Base-by-base conservation (phyloP, 208 protist genomes). In the Herpetomonas tarakana region DNA sequence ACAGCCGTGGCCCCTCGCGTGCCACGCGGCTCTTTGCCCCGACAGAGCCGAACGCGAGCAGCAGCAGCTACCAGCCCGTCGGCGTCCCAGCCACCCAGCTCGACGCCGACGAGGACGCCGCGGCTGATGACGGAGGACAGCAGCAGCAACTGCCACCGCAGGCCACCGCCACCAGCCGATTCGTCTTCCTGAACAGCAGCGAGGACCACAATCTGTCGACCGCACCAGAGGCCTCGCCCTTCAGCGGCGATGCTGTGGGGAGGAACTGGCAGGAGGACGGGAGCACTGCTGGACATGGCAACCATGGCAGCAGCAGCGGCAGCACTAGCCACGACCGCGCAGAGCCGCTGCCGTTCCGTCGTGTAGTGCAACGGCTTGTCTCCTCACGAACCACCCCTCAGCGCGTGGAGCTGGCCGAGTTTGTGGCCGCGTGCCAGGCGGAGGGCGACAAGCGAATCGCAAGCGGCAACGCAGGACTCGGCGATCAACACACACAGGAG, bases 341-440 rank as follows among this genome's bases (percentile, higher is more conserved):
- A 27, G 39, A 62, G 35, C 29, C 41, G 18, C 75, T 46, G 28
- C 63, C 49, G 1, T 51, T 72, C 46, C 45, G 58, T 24, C 25
- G 25, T 6, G 45, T 30, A 57, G 60, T 65, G 22, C 65, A 72
- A 38, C 58, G 56, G n/a, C 21, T 70, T 14, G 58, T 49, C 46
- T 54, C 57, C 39, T 60, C 53, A 49, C 72, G 60, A 53, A 52
- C 16, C 39, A 73, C 74, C 0, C 74, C 65, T 22, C 64, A 66
- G 29, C 74, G 74, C 1, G 74, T 81, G 7, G 74, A 81, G 52
- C 49, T 76, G 27, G 45, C 68, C n/a, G 26, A 52, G 0, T 76
- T 76, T 53, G 45, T 73, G 14, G 45, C 24, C 12, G 51, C 58
- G n/a, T 74, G 68, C 39, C 0, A 3, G 16, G 29, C 53, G 24